A percentile compares a stretch with the other conserved stretches of the same genome.
Conservation (phyloP, 305 asterid genomes). For the Withania somnifera region DNA sequence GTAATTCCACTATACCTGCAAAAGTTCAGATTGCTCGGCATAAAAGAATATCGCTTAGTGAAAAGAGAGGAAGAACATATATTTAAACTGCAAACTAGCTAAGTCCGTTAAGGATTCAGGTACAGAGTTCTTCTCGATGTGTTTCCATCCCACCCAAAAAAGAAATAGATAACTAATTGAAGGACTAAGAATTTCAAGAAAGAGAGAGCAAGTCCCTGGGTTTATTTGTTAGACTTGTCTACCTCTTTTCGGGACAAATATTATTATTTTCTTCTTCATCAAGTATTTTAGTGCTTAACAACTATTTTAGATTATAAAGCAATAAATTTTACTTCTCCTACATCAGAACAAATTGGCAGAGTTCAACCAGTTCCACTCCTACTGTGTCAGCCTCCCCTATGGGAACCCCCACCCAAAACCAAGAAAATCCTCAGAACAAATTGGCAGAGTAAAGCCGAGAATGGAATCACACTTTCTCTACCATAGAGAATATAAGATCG, state of each 20-base stretch:
- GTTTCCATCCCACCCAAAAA: not conserved
- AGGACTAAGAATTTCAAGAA: not conserved
- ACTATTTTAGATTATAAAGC: not conserved
- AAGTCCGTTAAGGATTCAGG: not conserved
- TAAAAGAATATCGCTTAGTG: not conserved
- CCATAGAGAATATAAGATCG: not conserved
- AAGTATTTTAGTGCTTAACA: not conserved
- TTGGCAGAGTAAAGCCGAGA: too few relatives aligned
- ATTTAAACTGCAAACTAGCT: not conserved
- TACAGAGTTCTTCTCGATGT: not conserved
- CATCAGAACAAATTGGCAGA: not conserved
- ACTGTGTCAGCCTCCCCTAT: not conserved
- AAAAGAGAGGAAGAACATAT: not conserved
- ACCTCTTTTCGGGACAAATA: not conserved
- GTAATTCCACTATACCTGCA: constrained; percentile 97
- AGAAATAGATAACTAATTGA: not conserved
- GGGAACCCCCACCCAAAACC: not conserved
- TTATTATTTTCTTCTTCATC: not conserved
- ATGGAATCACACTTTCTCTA: not conserved
- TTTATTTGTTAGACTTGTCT: not conserved
- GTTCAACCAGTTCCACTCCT: not conserved
- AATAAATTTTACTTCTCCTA: not conserved
- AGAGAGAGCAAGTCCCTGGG: not conserved
- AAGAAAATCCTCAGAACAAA: too few relatives aligned
- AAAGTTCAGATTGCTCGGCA: not conserved